Base-by-base conservation (phyloP, 2,329 filamentous ascomycete genomes). In the Sporothrix globosa region DNA sequence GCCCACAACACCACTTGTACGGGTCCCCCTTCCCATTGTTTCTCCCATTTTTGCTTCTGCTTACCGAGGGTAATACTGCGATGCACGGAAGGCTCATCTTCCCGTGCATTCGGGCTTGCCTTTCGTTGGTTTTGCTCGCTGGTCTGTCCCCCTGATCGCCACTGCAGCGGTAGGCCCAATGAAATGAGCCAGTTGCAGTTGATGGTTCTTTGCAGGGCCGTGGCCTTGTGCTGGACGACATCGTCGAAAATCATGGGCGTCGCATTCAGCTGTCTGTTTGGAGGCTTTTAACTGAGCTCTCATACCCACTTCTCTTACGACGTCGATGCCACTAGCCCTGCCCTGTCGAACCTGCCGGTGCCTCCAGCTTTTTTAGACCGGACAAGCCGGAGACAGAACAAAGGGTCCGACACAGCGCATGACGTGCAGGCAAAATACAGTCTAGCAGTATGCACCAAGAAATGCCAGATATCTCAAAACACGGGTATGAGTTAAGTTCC, bases 391-490 rank as follows among this genome's bases (percentile, higher is more conserved):
- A 61, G 13, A 19, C 41, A 46, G 56, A 10, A 41, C 58, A 19
- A n/a, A 24, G 11, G n/a, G 53, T 1, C 27, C 17, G 30, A 27
- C 4, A 39, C 13, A 39, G 52, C 34, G 46, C 14, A n/a, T 4
- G 46, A 39, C 44, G 39, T 44, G 58, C 58, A 46, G 3, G 27
- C 27, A 30, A 30, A 4, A 4, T 30, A 30, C 2, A 30, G 27
- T 30, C 27, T 30, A 4, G 27, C 27, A 30, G 27, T 30, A 30
- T 27, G 27, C 27, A 27, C 27, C 27, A 27, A 27, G 27, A 27
- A 60, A 60, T 41, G 34, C 56, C 56, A 34, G 56, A 60, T 19
- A 41, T 60, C 56, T 60, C 56, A 34, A 44, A 44, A 44, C 30
- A 44, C 39, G 39, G 44, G 58, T 24, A 14, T 39, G 54, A 41